phyloP scores from a whole-genome alignment of 116 monocot genomes.

The Posidonia oceanica region DNA sequence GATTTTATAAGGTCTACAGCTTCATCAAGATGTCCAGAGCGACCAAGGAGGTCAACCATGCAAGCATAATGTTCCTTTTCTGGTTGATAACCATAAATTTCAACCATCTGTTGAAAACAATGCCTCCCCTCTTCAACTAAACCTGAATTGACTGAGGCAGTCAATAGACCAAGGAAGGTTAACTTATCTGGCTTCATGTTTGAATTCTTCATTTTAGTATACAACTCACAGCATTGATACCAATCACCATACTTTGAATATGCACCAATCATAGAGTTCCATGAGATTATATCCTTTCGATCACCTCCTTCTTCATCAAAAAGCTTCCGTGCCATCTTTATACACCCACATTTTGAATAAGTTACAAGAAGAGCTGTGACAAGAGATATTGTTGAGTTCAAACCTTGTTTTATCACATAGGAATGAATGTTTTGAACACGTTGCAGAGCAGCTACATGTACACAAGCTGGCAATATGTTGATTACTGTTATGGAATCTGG shows the following conservation, averaged over 20 bases:
- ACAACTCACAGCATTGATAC: constrained; percentile 14
- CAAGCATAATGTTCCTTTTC: constrained; percentile 24
- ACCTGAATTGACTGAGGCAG: constrained; percentile 20
- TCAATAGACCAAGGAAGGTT: constrained; percentile 22
- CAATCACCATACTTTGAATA: constrained; percentile 21
- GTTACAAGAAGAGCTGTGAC: constrained; percentile 15
- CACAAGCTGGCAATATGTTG: constrained; percentile 21
- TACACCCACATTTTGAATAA: constrained; percentile 19
- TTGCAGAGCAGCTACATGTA: constrained; percentile 5
- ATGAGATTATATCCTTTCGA: constrained; percentile 20
- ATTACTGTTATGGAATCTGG: constrained; percentile 18
- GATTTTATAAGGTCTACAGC: constrained; percentile 13
- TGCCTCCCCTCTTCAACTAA: constrained; percentile 12
- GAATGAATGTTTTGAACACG: constrained; percentile 14
- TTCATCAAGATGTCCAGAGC: constrained; percentile 18
- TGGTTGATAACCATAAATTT: constrained; percentile 11
- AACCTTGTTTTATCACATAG: constrained; percentile 15
- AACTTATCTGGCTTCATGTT: constrained; percentile 13
- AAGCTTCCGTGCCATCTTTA: constrained; percentile 8
- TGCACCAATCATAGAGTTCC: constrained; percentile 30
- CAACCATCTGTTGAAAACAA: constrained; percentile 22
- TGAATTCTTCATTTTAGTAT: constrained; percentile 15
- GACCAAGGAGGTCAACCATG: constrained; percentile 32
- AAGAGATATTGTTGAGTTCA: background rate
- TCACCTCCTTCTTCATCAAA: constrained; percentile 9